Conservation (phyloP, 441 rosid genomes). For the Aquilaria agallochum region DNA sequence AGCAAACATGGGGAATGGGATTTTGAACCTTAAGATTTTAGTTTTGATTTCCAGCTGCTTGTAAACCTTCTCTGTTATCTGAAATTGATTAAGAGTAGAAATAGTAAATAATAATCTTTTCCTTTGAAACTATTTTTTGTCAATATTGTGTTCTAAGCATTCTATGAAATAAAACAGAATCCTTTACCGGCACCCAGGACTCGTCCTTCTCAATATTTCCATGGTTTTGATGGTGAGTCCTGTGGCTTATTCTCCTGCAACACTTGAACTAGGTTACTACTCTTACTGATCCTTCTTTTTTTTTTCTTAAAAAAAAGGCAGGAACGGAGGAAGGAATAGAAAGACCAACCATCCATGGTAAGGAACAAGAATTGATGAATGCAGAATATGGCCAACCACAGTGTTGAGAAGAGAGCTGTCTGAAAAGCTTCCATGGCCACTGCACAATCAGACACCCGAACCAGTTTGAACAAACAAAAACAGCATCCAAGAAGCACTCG, state of each 20-base stretch:
- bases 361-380: constrained; percentile 89
- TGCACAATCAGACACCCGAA: constrained; percentile 17
- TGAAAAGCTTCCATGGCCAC: constrained; percentile 98
- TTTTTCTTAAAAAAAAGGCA: background rate
- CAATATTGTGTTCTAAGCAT: too few species aligned
- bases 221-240: constrained; percentile 89
- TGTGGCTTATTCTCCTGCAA: constrained; percentile 92
- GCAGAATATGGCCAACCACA: constrained; percentile 77
- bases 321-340: background rate
- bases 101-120: too few species aligned
- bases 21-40: constrained; percentile 55
- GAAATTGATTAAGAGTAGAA: constrained; percentile 11
- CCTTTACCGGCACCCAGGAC: constrained; percentile 83
- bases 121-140: too few species aligned
- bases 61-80: constrained; percentile 73
- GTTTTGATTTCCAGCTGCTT: constrained; percentile 40
- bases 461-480: constrained; percentile 11
- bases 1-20: constrained; percentile 80
- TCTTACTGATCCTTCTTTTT: background rate
- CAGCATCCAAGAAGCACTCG: background rate
- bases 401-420: constrained; percentile 56
- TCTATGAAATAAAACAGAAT: background rate
- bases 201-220: constrained; percentile 88
- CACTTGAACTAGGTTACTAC: constrained; percentile 2
- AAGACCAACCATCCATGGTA: constrained; percentile 85